These are phyloP conservation scores for Apiospora marii DNA, from an alignment of 2,329 filamentous ascomycete species.

Conservation along the genomic window DNA sequence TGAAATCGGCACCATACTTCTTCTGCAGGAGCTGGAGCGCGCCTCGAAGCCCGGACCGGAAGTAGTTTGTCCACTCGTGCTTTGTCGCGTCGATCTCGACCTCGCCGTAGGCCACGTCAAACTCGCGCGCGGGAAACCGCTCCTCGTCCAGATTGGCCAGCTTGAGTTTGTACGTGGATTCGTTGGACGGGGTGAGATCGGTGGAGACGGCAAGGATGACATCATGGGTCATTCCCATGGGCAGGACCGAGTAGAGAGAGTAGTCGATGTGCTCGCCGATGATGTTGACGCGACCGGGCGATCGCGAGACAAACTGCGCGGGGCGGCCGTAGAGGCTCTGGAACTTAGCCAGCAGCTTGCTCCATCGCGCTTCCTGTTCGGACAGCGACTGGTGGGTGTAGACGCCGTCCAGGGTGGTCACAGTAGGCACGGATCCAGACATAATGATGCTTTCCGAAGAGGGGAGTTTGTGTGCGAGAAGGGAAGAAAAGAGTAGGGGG, in stretches of 20 bases:
- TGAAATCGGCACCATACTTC: conserved; percentile 67
- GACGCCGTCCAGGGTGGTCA: conserved; percentile 78
- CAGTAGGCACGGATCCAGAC: conserved; percentile 74
- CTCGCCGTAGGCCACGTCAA: conserved; percentile 70
- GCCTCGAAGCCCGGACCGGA: conserved; percentile 88
- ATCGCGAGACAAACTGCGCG: conserved; percentile 85
- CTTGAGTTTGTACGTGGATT: conserved; percentile 70
- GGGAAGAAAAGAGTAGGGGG: not conserved
- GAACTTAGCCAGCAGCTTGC: conserved; percentile 75
- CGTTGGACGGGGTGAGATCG: conserved; percentile 52
- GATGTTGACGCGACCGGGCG: conserved; percentile 94
- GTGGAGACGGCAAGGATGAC: conserved; percentile 81
- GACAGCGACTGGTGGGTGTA: conserved; percentile 78
- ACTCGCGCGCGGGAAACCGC: conserved; percentile 79
- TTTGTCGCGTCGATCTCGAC: conserved; percentile 85
- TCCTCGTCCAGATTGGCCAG: conserved; percentile 80
- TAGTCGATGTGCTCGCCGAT: conserved; percentile 99
- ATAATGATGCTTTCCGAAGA: conserved; percentile 43
- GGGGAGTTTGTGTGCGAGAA: not conserved
- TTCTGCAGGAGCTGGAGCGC: conserved; percentile 80
- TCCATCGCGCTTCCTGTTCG: conserved; percentile 78
- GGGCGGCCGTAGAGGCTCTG: conserved; percentile 71
- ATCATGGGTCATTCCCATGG: conserved; percentile 94
- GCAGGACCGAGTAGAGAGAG: conserved; percentile 92
- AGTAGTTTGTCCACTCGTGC: conserved; percentile 98